These are phyloP conservation scores for Actinidia chinensis DNA, from an alignment of 179 eudicot genomes.

Conservation along the genomic window DNA sequence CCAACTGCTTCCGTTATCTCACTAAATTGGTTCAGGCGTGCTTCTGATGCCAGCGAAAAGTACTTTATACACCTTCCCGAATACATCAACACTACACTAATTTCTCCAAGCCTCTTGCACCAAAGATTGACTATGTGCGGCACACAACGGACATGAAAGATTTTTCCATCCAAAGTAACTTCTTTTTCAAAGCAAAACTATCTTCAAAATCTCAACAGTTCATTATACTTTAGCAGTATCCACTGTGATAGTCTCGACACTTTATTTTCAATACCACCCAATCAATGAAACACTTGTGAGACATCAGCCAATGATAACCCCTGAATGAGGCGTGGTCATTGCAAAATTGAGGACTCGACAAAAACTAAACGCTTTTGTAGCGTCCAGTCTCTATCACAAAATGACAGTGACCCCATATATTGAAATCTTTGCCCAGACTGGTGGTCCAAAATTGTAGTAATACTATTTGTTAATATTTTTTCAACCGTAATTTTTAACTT, in stretches of 20 bases:
- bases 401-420: neutral
- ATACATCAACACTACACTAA: constrained; percentile 7
- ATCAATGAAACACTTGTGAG: no score
- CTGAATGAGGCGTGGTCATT: neutral
- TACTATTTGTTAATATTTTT: neutral
- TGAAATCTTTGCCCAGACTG: constrained; percentile 6
- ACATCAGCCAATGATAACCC: no score
- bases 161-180: neutral
- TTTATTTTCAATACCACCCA: constrained; percentile 18
- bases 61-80: constrained; percentile 2
- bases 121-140: constrained; percentile 22
- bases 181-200: neutral
- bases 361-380: constrained; percentile 21
- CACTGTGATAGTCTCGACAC: constrained; percentile 16
- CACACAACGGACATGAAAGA: constrained; percentile 11
- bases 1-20: neutral
- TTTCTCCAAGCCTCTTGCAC: constrained; percentile 15
- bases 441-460: constrained; percentile 15
- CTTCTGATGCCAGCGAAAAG: neutral
- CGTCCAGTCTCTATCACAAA: constrained; percentile 13
- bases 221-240: constrained; percentile 25
- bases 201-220: neutral
- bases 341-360: constrained; percentile 27
- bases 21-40: neutral
- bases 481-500: neutral